phyloP scores from a whole-genome alignment of 768 basidiomycete species.

The Lactifluus rugatus region DNA sequence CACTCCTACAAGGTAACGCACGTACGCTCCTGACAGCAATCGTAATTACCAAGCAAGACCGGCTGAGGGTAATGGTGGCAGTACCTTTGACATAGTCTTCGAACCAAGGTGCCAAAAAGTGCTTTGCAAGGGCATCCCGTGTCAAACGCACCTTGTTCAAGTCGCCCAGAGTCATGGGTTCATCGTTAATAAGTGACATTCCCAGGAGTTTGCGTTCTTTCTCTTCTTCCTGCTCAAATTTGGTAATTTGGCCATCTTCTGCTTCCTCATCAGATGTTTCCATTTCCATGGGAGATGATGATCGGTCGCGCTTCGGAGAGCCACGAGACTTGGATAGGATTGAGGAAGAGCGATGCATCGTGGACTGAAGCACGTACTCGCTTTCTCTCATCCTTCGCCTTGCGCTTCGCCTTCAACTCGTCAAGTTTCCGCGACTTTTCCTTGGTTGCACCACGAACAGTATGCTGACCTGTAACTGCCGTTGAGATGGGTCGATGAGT shows the following conservation, averaged over 20 bases:
- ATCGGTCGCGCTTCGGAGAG: conserved; percentile 60
- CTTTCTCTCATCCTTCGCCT: conserved; percentile 83
- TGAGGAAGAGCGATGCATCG: conserved; percentile 6
- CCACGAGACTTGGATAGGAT: conserved; percentile 27
- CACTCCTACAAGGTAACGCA: conserved; percentile 69
- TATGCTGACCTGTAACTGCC: conserved; percentile 52
- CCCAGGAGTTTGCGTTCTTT: conserved; percentile 43
- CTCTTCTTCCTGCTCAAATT: conserved; percentile 66
- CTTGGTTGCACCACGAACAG: conserved; percentile 61
- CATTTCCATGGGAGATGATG: conserved; percentile 79
- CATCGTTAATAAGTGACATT: conserved; percentile 34
- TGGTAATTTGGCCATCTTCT: conserved; percentile 66
- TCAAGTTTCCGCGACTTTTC: conserved; percentile 73
- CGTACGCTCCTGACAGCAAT: conserved; percentile 58
- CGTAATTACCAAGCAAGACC: not conserved
- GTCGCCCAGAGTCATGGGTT: conserved; percentile 45
- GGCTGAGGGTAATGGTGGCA: conserved; percentile 17
- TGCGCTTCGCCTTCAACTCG: conserved; percentile 78
- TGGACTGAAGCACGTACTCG: conserved; percentile 40
- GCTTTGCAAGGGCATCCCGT: conserved; percentile 60
- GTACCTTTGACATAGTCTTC: conserved; percentile 70
- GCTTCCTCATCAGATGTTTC: conserved; percentile 75
- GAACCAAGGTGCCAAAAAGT: conserved; percentile 75
- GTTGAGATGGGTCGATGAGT: not conserved
- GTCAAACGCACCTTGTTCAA: conserved; percentile 55